Percentiles rank a stretch among this genome's conserved stretches.
Evolutionary conservation across 768 basidiomycete species (phyloP).

Genomic region (Cystobasidium onofrii): DNA sequence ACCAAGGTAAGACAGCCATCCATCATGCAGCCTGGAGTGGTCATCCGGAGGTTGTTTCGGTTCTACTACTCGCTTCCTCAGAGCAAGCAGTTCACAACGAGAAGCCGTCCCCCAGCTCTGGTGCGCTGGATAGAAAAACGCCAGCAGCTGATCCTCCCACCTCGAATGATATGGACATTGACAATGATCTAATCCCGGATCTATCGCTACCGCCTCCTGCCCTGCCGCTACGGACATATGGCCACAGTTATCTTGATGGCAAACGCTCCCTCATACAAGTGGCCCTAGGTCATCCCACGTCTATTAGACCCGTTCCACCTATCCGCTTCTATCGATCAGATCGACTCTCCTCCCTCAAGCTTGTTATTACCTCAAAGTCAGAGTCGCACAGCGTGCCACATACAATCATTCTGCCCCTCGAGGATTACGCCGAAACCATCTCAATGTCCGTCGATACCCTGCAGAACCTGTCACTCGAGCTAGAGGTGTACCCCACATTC

Average conservation of each 20-base stretch:
- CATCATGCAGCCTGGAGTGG: conserved; percentile 98
- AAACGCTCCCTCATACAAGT: conserved; percentile 76
- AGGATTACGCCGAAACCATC: conserved; percentile 62
- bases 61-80: conserved; percentile 52
- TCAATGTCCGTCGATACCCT: conserved; percentile 75
- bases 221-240: conserved; percentile 94
- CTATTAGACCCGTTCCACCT: conserved; percentile 46
- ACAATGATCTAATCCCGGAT: conserved; percentile 85
- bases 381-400: conserved; percentile 77
- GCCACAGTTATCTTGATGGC: conserved; percentile 81
- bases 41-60: conserved; percentile 60
- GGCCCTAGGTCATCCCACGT: conserved; percentile 62
- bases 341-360: conserved; percentile 61
- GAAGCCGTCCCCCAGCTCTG: background rate
- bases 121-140: background rate
- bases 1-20: conserved; percentile 70
- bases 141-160: conserved; percentile 16
- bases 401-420: conserved; percentile 74
- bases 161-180: conserved; percentile 49
- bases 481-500: conserved; percentile 94
- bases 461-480: conserved; percentile 68
- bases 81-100: background rate
- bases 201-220: conserved; percentile 95
- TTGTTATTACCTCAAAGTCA: conserved; percentile 85
- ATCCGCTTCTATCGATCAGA: conserved; percentile 49